Conservation (phyloP, 352 stramenopile species). For the Globisporangium middletonii region DNA sequence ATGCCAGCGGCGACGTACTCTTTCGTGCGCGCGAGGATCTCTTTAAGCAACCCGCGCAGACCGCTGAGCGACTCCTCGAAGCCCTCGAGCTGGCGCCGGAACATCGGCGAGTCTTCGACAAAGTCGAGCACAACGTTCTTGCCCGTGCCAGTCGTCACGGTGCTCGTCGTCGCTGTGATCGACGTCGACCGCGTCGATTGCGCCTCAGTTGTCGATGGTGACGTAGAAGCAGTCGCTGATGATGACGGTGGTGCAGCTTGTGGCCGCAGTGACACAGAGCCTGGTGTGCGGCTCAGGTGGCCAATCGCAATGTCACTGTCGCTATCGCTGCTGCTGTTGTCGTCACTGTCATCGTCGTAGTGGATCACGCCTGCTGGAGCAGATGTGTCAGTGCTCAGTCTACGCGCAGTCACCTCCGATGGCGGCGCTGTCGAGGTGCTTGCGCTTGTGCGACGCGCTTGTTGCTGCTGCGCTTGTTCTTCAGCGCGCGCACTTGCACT, state of each 20-base stretch:
- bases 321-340: neutral
- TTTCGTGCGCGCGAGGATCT: conserved; percentile 65
- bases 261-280: neutral
- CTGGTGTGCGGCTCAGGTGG: too few species aligned
- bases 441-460: neutral
- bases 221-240: neutral
- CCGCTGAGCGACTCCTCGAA: conserved; percentile 74
- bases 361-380: neutral
- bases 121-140: conserved; percentile 85
- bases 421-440: too few species aligned
- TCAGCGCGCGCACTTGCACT: conserved; percentile 5
- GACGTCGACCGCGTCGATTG: conserved; percentile 3
- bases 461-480: conserved; percentile 8
- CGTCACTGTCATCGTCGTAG: neutral
- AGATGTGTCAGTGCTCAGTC: neutral
- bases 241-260: neutral
- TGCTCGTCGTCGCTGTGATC: conserved; percentile 15
- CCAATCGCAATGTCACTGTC: neutral
- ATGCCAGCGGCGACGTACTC: conserved; percentile 68
- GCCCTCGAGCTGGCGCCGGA: conserved; percentile 67
- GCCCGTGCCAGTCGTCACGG: conserved; percentile 30
- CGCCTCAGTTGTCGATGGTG: neutral
- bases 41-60: conserved; percentile 55
- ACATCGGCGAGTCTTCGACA: conserved; percentile 85
- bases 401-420: neutral